Conservation (phyloP, 2,329 filamentous ascomycete genomes). For the Hypoxylon sp. region DNA sequence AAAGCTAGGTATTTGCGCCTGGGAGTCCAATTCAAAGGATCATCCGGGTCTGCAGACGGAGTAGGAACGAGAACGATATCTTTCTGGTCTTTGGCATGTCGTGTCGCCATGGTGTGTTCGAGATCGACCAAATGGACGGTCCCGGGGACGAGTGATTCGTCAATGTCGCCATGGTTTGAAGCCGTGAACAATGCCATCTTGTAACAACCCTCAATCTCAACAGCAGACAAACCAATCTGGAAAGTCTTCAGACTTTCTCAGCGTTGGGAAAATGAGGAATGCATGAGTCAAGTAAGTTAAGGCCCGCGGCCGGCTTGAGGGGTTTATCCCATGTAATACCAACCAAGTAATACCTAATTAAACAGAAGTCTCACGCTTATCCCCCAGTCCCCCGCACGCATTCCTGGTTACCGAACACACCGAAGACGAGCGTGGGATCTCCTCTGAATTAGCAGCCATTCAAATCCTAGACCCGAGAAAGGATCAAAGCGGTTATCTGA, state of each 20-base stretch:
- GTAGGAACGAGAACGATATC: constrained; percentile 67
- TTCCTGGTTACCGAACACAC: constrained; percentile 22
- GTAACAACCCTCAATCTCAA: neutral
- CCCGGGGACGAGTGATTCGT: constrained; percentile 56
- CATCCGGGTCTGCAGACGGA: constrained; percentile 65
- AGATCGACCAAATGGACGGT: constrained; percentile 61
- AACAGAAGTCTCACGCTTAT: constrained; percentile 20
- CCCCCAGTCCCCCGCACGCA: constrained; percentile 24
- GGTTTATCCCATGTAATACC: neutral
- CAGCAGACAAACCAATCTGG: neutral
- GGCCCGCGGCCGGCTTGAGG: neutral
- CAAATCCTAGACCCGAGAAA: constrained; percentile 14
- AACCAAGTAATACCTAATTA: constrained; percentile 11
- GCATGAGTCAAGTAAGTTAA: constrained; percentile 5
- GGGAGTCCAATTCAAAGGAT: constrained; percentile 67
- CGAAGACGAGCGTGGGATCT: constrained; percentile 28
- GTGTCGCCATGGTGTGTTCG: constrained; percentile 53
- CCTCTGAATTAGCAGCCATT: constrained; percentile 29
- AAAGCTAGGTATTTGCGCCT: constrained; percentile 52
- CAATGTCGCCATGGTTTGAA: constrained; percentile 40
- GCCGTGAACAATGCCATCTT: constrained; percentile 27
- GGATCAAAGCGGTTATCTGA: constrained; percentile 28
- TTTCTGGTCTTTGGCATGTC: constrained; percentile 53
- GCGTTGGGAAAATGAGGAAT: neutral
- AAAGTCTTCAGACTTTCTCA: neutral